Conservation (phyloP, 2,329 filamentous ascomycete genomes). For the Calonectria henricotiae region DNA sequence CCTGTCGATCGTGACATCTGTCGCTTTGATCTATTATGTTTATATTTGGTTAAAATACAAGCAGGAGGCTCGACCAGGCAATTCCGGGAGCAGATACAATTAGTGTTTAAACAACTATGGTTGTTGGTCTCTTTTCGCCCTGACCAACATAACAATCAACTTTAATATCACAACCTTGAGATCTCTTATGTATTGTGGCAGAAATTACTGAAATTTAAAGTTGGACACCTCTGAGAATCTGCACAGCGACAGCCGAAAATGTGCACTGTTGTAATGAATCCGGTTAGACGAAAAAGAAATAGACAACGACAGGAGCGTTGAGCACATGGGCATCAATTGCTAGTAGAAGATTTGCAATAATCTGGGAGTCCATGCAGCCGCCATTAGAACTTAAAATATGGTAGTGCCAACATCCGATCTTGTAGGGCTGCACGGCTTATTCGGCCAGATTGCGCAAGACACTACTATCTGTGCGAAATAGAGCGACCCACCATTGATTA, state of each 20-base stretch:
- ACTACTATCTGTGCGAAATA: background rate
- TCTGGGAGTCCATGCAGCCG: background rate
- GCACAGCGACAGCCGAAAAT: background rate
- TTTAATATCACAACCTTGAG: no score
- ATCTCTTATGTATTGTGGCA: background rate
- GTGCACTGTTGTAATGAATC: no score
- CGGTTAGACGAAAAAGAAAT: no score
- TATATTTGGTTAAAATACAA: no score
- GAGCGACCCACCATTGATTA: background rate
- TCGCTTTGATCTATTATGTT: background rate
- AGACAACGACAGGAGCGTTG: background rate
- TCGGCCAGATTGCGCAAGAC: background rate
- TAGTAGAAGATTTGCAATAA: background rate
- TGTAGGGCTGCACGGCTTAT: constrained; percentile 15
- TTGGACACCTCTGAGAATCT: background rate
- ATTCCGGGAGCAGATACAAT: no score
- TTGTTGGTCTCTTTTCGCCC: no score
- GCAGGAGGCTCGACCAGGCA: no score
- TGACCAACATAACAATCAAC: no score
- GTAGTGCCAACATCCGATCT: background rate
- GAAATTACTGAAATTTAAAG: background rate
- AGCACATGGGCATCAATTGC: background rate
- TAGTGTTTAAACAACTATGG: no score
- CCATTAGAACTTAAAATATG: background rate
- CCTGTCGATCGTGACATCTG: background rate